These are phyloP conservation scores for Pythium coloratum DNA, from an alignment of 352 stramenopile genomes.

Conservation along the genomic window DNA sequence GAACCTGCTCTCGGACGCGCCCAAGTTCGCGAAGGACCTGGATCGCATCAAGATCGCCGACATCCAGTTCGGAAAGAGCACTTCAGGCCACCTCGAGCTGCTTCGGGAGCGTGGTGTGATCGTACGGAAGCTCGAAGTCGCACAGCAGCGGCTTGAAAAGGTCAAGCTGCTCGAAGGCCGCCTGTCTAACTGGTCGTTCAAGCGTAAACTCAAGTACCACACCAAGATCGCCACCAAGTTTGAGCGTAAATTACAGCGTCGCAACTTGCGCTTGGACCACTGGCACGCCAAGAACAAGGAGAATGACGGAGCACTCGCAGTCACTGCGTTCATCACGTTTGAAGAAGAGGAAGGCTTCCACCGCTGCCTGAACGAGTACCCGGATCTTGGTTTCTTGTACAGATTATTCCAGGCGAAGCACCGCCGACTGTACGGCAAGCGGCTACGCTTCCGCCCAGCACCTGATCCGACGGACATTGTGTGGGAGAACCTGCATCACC, in stretches of 20 bases:
- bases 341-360: slow-evolving; percentile 81
- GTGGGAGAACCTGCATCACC: slow-evolving; percentile 81
- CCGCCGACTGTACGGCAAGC: slow-evolving; percentile 72
- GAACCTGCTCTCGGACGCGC: slow-evolving; percentile 48
- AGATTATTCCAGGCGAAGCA: slow-evolving; percentile 65
- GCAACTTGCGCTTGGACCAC: slow-evolving; percentile 46
- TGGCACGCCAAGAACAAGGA: slow-evolving; percentile 34
- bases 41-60: slow-evolving; percentile 70
- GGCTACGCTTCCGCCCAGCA: slow-evolving; percentile 64
- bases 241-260: slow-evolving; percentile 41
- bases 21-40: slow-evolving; percentile 53
- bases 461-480: slow-evolving; percentile 84
- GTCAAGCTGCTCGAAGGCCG: slow-evolving; percentile 53
- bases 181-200: slow-evolving; percentile 42
- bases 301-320: slow-evolving; percentile 39
- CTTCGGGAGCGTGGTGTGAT: slow-evolving; percentile 58
- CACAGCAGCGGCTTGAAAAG: slow-evolving; percentile 66
- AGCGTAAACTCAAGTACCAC: slow-evolving; percentile 41
- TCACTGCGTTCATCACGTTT: slow-evolving; percentile 85
- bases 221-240: slow-evolving; percentile 46
- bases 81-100: slow-evolving; percentile 57
- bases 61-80: slow-evolving; percentile 78
- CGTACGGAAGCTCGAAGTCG: slow-evolving; percentile 65
- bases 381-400: slow-evolving; percentile 68
- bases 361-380: slow-evolving; percentile 78